A percentile compares a stretch with the other conserved stretches of the same genome.
phyloP scores from a whole-genome alignment of 2,329 filamentous ascomycete genomes.

The Fusarium sp. region DNA sequence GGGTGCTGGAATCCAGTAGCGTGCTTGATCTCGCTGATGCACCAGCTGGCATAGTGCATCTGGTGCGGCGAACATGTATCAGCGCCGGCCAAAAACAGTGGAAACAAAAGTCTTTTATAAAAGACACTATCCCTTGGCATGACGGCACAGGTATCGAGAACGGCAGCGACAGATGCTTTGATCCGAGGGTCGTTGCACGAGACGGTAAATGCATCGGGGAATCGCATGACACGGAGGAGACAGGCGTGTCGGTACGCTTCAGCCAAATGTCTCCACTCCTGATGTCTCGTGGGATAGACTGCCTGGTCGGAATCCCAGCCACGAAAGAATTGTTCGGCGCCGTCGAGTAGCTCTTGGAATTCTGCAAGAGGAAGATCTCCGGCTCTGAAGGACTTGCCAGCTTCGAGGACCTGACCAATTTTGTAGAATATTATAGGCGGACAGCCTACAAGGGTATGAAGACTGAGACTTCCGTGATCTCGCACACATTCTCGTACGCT shows the following conservation, averaged over 20 bases:
- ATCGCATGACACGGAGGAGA: conserved; percentile 49
- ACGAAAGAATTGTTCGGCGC: conserved; percentile 48
- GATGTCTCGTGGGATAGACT: conserved; percentile 47
- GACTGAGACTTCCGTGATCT: conserved; percentile 41
- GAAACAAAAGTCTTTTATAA: conserved; percentile 50
- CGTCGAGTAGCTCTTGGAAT: conserved; percentile 36
- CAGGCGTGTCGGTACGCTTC: conserved; percentile 52
- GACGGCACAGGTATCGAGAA: conserved; percentile 46
- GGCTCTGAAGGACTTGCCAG: conserved; percentile 36
- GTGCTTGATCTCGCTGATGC: conserved; percentile 45
- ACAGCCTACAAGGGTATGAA: conserved; percentile 50
- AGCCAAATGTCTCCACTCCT: conserved; percentile 50
- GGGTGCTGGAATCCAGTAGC: conserved; percentile 47
- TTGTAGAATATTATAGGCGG: conserved; percentile 47
- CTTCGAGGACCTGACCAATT: conserved; percentile 47
- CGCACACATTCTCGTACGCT: conserved; percentile 46
- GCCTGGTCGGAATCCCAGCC: conserved; percentile 45
- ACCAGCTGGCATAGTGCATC: conserved; percentile 47
- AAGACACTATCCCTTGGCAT: conserved; percentile 45
- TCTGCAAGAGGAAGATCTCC: conserved; percentile 5
- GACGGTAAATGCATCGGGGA: conserved; percentile 47
- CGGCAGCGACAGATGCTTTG: conserved; percentile 43
- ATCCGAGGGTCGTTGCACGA: conserved; percentile 45
- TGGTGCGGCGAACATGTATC: conserved; percentile 47
- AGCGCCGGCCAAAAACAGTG: conserved; percentile 48